Conservation (phyloP, 1,139 yeast species). For the Magnusiomyces sp. region DNA sequence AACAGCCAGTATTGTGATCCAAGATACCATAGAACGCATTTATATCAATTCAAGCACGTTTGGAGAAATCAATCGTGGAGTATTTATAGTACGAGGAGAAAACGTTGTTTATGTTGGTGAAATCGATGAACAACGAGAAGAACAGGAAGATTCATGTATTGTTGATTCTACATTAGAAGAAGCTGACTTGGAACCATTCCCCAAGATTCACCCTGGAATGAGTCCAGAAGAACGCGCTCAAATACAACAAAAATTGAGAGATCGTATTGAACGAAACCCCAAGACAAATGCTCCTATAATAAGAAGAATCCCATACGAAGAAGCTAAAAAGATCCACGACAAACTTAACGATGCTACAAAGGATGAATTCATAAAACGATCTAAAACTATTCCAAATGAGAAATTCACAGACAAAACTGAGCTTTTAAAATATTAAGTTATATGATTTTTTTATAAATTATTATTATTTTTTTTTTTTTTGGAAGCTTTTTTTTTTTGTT, state of each 20-base stretch:
- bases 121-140: constrained; percentile 82
- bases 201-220: constrained; percentile 2
- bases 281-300: constrained; percentile 1
- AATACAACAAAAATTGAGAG: constrained; percentile 1
- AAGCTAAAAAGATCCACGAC: constrained; percentile 11
- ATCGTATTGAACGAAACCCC: constrained; percentile 1
- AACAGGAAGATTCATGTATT: constrained; percentile 28
- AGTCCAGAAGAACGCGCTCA: constrained; percentile 1
- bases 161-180: constrained; percentile 10
- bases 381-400: background rate
- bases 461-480: background rate
- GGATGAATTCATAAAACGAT: background rate
- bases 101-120: constrained; percentile 96
- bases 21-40: constrained; percentile 83
- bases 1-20: constrained; percentile 75
- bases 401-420: background rate
- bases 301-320: constrained; percentile 12
- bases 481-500: background rate
- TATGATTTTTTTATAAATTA: no score
- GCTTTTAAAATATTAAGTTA: background rate
- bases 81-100: constrained; percentile 90
- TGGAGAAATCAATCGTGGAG: constrained; percentile 72
- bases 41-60: constrained; percentile 51
- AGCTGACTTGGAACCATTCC: constrained; percentile 5
- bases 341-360: constrained; percentile 1